Conservation (phyloP, 805 yeast species). For the Tetrapisispora pingtungensis region DNA sequence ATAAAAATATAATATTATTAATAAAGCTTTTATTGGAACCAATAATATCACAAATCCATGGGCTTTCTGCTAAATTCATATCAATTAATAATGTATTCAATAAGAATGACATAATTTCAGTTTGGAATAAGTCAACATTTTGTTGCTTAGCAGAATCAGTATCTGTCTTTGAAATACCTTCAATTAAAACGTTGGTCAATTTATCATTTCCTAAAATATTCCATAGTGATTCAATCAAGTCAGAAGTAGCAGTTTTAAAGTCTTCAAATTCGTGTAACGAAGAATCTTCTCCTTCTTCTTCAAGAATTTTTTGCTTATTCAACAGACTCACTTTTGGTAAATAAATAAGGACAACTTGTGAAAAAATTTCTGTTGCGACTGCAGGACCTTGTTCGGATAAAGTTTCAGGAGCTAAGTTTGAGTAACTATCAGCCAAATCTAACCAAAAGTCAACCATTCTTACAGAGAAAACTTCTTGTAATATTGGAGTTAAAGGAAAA, state of each 20-base stretch:
- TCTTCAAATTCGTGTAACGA: conserved; percentile 44
- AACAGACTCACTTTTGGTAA: conserved; percentile 53
- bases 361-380: conserved; percentile 35
- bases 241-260: conserved; percentile 67
- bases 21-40: conserved; percentile 15
- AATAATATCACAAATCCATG: conserved; percentile 22
- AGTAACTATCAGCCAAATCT: conserved; percentile 47
- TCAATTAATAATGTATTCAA: conserved; percentile 20
- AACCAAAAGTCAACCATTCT: conserved; percentile 61
- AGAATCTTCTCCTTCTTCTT: conserved; percentile 20
- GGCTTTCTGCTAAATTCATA: conserved; percentile 22
- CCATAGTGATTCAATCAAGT: conserved; percentile 63
- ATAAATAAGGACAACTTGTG: conserved; percentile 48
- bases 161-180: conserved; percentile 13
- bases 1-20: conserved; percentile 15
- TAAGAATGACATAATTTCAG: conserved; percentile 26
- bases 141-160: neutral
- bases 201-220: conserved; percentile 46
- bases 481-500: conserved; percentile 46
- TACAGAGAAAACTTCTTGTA: conserved; percentile 48
- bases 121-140: conserved; percentile 18
- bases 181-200: conserved; percentile 23
- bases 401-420: conserved; percentile 30
- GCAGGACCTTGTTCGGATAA: conserved; percentile 20
- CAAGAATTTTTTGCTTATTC: conserved; percentile 30